These are phyloP conservation scores for Pichia sp. DNA, from an alignment of 1,139 yeast genomes.

Conservation along the genomic window DNA sequence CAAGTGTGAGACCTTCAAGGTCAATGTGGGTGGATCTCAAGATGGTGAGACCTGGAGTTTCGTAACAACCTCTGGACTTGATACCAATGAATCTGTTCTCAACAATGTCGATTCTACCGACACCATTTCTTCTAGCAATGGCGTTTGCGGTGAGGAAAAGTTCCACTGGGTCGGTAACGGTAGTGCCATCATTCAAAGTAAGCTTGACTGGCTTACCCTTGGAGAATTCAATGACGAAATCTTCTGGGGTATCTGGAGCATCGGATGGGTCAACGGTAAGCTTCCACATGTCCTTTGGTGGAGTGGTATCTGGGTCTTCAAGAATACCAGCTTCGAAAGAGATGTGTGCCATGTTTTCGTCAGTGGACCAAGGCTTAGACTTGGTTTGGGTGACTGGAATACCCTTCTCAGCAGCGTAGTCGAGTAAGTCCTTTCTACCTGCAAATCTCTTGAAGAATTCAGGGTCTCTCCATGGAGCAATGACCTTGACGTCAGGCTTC, in stretches of 20 bases:
- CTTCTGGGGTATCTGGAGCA: constrained; percentile 92
- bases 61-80: constrained; percentile 98
- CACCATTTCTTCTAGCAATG: constrained; percentile 98
- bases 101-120: constrained; percentile 97
- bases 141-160: constrained; percentile 88
- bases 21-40: constrained; percentile 93
- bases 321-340: constrained; percentile 98
- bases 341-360: constrained; percentile 97
- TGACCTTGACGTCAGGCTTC: constrained; percentile 93
- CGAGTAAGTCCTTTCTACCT: constrained; percentile 93
- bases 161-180: constrained; percentile 80
- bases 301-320: constrained; percentile 97
- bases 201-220: constrained; percentile 87
- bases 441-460: constrained; percentile 91
- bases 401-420: constrained; percentile 83
- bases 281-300: constrained; percentile 99
- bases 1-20: constrained; percentile 92
- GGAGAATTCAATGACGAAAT: constrained; percentile 71
- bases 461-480: constrained; percentile 99
- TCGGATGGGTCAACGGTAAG: constrained; percentile 92
- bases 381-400: constrained; percentile 96
- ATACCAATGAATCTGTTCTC: constrained; percentile 98
- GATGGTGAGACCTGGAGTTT: constrained; percentile 95
- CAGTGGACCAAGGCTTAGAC: constrained; percentile 99
- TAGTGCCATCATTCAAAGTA: constrained; percentile 54